phyloP scores from a whole-genome alignment of 148 eudicot genomes.

The Persicaria tinctoria region DNA sequence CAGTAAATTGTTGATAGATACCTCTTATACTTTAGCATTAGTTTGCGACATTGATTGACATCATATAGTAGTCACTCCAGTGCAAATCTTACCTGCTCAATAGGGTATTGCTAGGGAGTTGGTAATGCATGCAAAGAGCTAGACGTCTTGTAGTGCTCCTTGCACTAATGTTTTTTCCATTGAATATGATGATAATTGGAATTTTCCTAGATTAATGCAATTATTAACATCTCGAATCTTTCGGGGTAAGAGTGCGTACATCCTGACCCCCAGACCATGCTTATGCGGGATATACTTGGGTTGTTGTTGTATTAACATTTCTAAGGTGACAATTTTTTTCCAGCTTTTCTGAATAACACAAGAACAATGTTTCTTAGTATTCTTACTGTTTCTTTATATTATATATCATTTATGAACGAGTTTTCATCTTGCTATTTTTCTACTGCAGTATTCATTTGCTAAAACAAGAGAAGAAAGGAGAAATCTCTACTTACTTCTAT shows the following conservation, averaged over 20 bases:
- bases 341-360: background rate
- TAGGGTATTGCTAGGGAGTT: background rate
- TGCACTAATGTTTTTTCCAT: background rate
- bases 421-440: background rate
- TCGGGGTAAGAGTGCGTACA: too few relatives aligned
- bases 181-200: background rate
- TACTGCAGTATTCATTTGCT: conserved; percentile 73
- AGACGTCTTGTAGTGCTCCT: background rate
- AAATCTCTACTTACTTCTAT: conserved; percentile 76
- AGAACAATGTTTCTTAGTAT: background rate
- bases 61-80: background rate
- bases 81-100: background rate
- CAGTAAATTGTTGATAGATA: background rate
- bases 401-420: background rate
- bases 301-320: too few relatives aligned
- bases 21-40: background rate
- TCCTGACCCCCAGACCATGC: too few relatives aligned
- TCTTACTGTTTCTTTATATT: conserved; percentile 2
- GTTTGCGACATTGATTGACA: background rate
- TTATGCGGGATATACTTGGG: too few relatives aligned
- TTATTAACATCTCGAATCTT: background rate
- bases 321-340: background rate
- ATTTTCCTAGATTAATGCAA: background rate
- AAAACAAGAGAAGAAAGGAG: conserved; percentile 87
- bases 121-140: background rate